phyloP scores from a whole-genome alignment of 192 early-diverging fungal species.

The Mortierella antarctica region DNA sequence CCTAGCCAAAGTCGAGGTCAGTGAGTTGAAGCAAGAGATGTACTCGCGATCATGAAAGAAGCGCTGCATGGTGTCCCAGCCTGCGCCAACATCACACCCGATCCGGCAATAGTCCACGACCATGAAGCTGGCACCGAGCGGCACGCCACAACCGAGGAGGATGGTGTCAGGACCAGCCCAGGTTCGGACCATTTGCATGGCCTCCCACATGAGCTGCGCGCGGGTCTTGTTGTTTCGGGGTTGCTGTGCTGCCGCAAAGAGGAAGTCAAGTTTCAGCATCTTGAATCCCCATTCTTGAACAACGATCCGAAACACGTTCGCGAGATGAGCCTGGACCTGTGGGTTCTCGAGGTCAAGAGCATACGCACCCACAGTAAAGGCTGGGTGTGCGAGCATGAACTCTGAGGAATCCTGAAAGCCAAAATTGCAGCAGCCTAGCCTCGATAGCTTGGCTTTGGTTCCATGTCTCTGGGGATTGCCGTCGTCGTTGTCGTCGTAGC shows the following conservation, averaged over 20 bases:
- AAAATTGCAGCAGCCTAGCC: constrained; percentile 12
- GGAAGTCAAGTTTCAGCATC: constrained; percentile 64
- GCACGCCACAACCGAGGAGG: constrained; percentile 62
- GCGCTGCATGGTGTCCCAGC: constrained; percentile 60
- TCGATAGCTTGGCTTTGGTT: constrained; percentile 14
- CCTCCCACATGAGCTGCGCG: constrained; percentile 65
- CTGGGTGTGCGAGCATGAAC: constrained; percentile 45
- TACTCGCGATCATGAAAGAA: constrained; percentile 61
- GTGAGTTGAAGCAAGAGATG: constrained; percentile 60
- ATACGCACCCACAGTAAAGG: constrained; percentile 56
- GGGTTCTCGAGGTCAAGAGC: constrained; percentile 61
- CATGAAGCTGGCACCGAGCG: constrained; percentile 57
- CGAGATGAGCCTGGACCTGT: constrained; percentile 47
- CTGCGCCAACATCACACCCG: constrained; percentile 59
- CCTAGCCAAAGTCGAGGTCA: constrained; percentile 57
- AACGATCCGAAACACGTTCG: constrained; percentile 56
- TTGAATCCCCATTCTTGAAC: constrained; percentile 59
- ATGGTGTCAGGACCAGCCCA: constrained; percentile 53
- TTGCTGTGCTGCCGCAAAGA: constrained; percentile 61
- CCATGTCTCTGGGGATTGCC: not conserved
- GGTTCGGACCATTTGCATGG: constrained; percentile 56
- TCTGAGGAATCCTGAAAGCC: not conserved
- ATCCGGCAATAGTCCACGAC: constrained; percentile 62
- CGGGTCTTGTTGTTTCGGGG: constrained; percentile 56
- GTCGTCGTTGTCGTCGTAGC: not conserved